Conservation (phyloP, 2,329 filamentous ascomycete genomes). For the Alternaria postmessia region DNA sequence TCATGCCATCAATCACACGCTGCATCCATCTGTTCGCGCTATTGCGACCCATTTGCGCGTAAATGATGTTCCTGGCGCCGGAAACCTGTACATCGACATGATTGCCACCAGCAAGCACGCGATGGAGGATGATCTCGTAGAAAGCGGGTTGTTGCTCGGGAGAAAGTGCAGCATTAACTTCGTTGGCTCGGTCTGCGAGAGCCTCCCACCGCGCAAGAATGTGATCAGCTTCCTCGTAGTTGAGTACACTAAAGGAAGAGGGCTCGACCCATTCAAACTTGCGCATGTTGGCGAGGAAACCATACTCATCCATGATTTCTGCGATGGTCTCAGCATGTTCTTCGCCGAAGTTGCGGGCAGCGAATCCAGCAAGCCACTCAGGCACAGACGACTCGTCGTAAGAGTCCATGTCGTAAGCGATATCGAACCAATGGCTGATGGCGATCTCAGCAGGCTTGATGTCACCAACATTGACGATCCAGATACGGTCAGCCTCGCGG, state of each 20-base stretch:
- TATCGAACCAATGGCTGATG: conserved; percentile 72
- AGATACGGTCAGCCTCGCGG: conserved; percentile 67
- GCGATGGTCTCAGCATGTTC: conserved; percentile 59
- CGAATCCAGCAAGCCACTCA: conserved; percentile 66
- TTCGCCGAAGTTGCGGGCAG: conserved; percentile 64
- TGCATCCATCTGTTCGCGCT: conserved; percentile 51
- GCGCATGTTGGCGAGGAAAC: conserved; percentile 64
- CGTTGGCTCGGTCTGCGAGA: conserved; percentile 63
- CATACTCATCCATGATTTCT: conserved; percentile 64
- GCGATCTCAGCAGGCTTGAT: conserved; percentile 72
- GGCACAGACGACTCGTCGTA: conserved; percentile 66
- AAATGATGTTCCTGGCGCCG: conserved; percentile 49
- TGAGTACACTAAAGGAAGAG: conserved; percentile 66
- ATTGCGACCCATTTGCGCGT: conserved; percentile 48
- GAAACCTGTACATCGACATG: conserved; percentile 59
- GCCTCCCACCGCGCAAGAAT: conserved; percentile 64
- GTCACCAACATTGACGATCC: conserved; percentile 74
- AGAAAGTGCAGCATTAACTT: conserved; percentile 64
- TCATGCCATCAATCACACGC: conserved; percentile 48
- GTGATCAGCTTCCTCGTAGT: conserved; percentile 70
- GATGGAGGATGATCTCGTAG: conserved; percentile 69
- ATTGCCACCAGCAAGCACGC: conserved; percentile 65
- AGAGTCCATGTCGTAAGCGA: conserved; percentile 69
- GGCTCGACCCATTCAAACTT: conserved; percentile 71
- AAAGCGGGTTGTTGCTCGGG: conserved; percentile 64